Percentiles rank a stretch among this genome's conserved stretches.
phyloP scores from a whole-genome alignment of 2,329 filamentous ascomycete genomes.

The Calonectria hawksworthii region DNA sequence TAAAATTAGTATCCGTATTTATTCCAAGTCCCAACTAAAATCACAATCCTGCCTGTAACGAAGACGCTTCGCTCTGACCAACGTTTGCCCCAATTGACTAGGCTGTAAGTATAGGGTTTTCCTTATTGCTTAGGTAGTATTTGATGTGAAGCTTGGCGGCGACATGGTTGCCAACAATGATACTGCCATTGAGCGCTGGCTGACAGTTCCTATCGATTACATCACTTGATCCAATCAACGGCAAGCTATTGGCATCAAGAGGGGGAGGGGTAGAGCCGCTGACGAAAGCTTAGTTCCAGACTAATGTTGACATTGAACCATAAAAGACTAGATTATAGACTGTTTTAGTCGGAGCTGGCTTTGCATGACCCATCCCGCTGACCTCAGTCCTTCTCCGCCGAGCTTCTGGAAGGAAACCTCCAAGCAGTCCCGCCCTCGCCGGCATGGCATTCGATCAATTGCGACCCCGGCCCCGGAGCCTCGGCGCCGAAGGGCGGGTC shows the following conservation, averaged over 20 bases:
- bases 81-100: neutral
- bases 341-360: neutral
- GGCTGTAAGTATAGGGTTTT: neutral
- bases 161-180: neutral
- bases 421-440: neutral
- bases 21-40: too few species aligned
- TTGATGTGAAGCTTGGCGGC: neutral
- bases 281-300: neutral
- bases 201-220: neutral
- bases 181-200: neutral
- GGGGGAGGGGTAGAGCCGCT: neutral
- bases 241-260: neutral
- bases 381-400: neutral
- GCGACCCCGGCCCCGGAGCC: constrained; percentile 8
- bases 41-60: too few species aligned
- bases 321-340: neutral
- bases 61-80: neutral
- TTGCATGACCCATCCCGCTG: neutral
- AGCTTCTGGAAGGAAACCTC: neutral
- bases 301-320: neutral
- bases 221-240: neutral
- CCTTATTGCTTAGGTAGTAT: neutral
- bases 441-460: neutral
- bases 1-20: too few species aligned
- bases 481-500: constrained; percentile 16